phyloP scores from a whole-genome alignment of 345 rosid species.

The Arabidopsis suecica region DNA sequence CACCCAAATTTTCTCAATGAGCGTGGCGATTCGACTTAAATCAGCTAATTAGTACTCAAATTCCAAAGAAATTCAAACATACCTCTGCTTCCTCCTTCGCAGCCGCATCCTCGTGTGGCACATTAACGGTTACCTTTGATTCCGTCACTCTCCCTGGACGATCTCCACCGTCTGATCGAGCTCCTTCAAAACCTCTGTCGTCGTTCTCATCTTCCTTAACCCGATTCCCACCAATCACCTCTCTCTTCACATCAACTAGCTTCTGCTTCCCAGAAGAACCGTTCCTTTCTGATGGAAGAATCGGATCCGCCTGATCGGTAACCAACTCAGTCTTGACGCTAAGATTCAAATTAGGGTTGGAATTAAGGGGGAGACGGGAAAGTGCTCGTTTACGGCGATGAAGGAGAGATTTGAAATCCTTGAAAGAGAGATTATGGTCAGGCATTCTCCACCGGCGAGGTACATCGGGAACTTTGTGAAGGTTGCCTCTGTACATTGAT shows the following conservation, averaged over 20 bases:
- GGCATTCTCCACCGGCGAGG: constrained; percentile 90
- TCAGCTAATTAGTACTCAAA: constrained; percentile 3
- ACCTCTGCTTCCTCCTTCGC: constrained; percentile 49
- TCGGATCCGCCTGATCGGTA: constrained; percentile 18
- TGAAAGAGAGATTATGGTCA: constrained; percentile 56
- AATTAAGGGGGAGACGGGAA: constrained; percentile 50
- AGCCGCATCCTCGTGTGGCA: constrained; percentile 33
- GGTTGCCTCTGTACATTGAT: constrained; percentile 90
- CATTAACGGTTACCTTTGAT: constrained; percentile 27
- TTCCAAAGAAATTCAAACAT: background rate
- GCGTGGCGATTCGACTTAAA: background rate
- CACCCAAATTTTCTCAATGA: background rate
- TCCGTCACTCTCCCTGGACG: constrained; percentile 16
- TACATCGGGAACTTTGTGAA: constrained; percentile 76
- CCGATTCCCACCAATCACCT: constrained; percentile 30
- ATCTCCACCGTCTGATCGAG: constrained; percentile 34
- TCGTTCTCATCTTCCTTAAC: constrained; percentile 27
- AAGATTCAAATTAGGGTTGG: constrained; percentile 35
- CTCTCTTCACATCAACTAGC: constrained; percentile 39
- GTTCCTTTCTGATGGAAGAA: background rate
- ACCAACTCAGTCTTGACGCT: constrained; percentile 29
- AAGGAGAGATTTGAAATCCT: constrained; percentile 69
- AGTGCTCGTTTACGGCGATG: constrained; percentile 71
- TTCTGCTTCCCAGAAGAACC: constrained; percentile 38
- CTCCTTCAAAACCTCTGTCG: constrained; percentile 18